Conservation (phyloP, 2,329 filamentous ascomycete genomes). For the Neonectria neomacrospora region DNA sequence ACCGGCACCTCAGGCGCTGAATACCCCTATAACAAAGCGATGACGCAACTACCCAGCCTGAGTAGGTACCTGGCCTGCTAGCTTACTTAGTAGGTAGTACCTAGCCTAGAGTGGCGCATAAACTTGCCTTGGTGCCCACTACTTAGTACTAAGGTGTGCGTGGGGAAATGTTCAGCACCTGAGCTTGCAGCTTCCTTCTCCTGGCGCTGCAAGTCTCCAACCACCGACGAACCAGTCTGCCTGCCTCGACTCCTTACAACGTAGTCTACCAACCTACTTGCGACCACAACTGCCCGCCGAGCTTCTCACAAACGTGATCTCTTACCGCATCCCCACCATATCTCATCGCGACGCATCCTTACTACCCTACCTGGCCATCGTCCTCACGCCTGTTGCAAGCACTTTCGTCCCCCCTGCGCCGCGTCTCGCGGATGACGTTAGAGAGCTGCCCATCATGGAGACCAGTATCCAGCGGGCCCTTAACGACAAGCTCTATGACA, state of each 20-base stretch:
- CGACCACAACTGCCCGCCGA: neutral
- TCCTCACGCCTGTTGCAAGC: neutral
- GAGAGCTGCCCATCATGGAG: conserved; percentile 72
- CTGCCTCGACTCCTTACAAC: neutral
- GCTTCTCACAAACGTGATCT: neutral
- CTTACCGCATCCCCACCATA: neutral
- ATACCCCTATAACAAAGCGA: neutral
- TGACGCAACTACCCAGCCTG: conserved; percentile 4
- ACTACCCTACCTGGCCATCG: neutral
- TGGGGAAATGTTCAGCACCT: neutral
- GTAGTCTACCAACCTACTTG: neutral
- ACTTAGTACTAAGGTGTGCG: too few relatives aligned
- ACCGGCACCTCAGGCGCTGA: neutral
- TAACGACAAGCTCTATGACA: conserved; percentile 99
- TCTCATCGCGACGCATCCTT: conserved; percentile 2
- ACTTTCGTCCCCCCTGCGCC: conserved; percentile 22
- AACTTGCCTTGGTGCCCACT: neutral
- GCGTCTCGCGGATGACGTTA: conserved; percentile 37
- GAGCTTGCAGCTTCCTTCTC: neutral
- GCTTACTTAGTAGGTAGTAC: neutral
- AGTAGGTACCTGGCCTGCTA: too few relatives aligned
- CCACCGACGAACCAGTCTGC: neutral
- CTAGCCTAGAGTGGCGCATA: neutral
- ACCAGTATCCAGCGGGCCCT: conserved; percentile 87
- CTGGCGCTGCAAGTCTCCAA: conserved; percentile 2